A percentile compares a stretch with the other conserved stretches of the same genome.
These are phyloP conservation scores for Capronia americana DNA, from an alignment of 2,329 filamentous ascomycete species.

Conservation along the genomic window DNA sequence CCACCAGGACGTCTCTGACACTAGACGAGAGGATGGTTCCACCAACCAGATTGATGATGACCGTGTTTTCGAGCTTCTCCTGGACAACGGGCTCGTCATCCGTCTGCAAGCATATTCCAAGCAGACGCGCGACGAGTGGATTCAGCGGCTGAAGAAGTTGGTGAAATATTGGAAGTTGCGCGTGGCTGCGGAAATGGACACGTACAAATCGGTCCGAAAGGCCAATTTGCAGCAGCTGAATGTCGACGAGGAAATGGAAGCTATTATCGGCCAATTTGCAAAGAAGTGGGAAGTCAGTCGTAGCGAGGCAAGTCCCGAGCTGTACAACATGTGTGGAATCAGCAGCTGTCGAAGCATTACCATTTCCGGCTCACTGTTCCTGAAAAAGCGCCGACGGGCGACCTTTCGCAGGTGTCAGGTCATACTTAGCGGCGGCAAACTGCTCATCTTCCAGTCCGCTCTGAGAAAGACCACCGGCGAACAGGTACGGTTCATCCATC, in stretches of 20 bases:
- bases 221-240: slow-evolving; percentile 65
- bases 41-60: slow-evolving; percentile 62
- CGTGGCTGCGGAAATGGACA: slow-evolving; percentile 60
- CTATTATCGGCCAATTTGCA: slow-evolving; percentile 69
- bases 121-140: slow-evolving; percentile 66
- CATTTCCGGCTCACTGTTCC: slow-evolving; percentile 67
- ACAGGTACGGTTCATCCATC: slow-evolving; percentile 65
- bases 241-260: slow-evolving; percentile 71
- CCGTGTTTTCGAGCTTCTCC: slow-evolving; percentile 65
- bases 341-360: slow-evolving; percentile 66
- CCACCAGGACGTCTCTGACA: slow-evolving; percentile 55
- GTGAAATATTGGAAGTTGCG: slow-evolving; percentile 68
- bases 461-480: slow-evolving; percentile 62
- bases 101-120: slow-evolving; percentile 66
- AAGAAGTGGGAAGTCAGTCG: slow-evolving; percentile 72
- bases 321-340: slow-evolving; percentile 74
- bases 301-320: slow-evolving; percentile 65
- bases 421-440: slow-evolving; percentile 64
- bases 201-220: slow-evolving; percentile 63
- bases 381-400: slow-evolving; percentile 67
- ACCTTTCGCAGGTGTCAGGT: slow-evolving; percentile 68
- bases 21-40: slow-evolving; percentile 58
- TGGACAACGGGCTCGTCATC: slow-evolving; percentile 67
- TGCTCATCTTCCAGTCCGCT: slow-evolving; percentile 68
- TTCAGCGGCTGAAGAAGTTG: slow-evolving; percentile 62